Evolutionary conservation across 139 green algal species (phyloP).

Genomic region (Astrephomene gubernaculifera): DNA sequence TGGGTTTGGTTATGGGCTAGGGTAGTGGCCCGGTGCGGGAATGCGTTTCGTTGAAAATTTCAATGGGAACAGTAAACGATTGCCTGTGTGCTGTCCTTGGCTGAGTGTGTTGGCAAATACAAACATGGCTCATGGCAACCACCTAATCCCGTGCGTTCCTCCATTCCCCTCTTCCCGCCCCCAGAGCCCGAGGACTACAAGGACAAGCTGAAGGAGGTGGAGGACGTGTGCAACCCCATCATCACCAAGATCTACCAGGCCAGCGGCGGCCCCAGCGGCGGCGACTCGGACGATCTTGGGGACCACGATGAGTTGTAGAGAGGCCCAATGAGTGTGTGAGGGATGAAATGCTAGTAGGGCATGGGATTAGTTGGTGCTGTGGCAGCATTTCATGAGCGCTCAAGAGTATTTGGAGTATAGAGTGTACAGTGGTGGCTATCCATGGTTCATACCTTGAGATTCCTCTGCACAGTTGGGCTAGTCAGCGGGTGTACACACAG

Average conservation of each 20-base stretch:
- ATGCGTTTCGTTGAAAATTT: neutral
- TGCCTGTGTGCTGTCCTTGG: neutral
- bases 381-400: no score
- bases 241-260: constrained; percentile 85
- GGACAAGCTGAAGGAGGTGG: constrained; percentile 98
- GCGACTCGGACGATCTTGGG: constrained; percentile 77
- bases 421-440: no score
- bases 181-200: constrained; percentile 93
- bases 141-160: neutral
- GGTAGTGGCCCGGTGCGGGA: neutral
- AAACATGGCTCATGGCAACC: no score
- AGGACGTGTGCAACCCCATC: constrained; percentile 95
- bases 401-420: no score
- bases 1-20: neutral
- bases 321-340: neutral
- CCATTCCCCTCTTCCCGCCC: neutral
- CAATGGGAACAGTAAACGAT: no score
- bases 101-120: neutral
- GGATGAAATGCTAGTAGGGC: neutral
- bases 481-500: no score
- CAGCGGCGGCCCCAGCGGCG: constrained; percentile 58
- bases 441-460: no score
- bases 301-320: constrained; percentile 92
- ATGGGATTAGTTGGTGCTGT: no score
- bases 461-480: no score